Percentiles rank a stretch among this genome's conserved stretches.
These are phyloP conservation scores for Barnettozyma vustinii DNA, from an alignment of 805 yeast genomes.

Conservation along the genomic window DNA sequence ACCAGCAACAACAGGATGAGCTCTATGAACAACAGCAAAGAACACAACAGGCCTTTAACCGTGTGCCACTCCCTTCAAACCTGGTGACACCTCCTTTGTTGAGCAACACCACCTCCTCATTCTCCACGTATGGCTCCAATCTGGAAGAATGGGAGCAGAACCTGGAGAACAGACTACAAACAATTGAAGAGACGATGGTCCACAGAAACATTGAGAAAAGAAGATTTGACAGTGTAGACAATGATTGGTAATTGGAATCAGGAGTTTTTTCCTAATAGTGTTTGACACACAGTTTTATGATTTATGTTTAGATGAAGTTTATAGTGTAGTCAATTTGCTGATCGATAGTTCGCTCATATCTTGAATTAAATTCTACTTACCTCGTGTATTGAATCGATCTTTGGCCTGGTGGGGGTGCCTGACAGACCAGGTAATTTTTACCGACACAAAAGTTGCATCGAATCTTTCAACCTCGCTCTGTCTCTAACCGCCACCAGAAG, in stretches of 20 bases:
- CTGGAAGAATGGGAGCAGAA: slow-evolving; percentile 36
- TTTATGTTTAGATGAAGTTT: not conserved
- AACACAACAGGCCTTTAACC: not conserved
- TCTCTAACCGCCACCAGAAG: not conserved
- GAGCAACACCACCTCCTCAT: slow-evolving; percentile 28
- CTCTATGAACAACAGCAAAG: slow-evolving; percentile 20
- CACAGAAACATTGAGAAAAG: slow-evolving; percentile 21
- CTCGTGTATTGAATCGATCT: not conserved
- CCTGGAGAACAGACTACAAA: slow-evolving; percentile 30
- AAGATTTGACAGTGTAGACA: slow-evolving; percentile 23
- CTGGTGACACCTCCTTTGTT: slow-evolving; percentile 31
- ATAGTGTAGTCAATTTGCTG: not conserved
- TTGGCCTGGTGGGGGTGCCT: not conserved
- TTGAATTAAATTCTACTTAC: not conserved
- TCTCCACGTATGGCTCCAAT: slow-evolving; percentile 30
- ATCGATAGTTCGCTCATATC: not conserved
- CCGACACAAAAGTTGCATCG: not conserved
- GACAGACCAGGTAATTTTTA: not conserved
- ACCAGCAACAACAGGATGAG: slow-evolving; percentile 18
- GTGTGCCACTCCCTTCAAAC: slow-evolving; percentile 30
- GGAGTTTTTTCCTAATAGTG: not conserved
- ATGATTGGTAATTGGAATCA: slow-evolving; percentile 17
- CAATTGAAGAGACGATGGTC: slow-evolving; percentile 26
- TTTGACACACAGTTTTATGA: not conserved
- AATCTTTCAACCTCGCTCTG: not conserved